phyloP scores from a whole-genome alignment of 768 basidiomycete genomes.

The Macrocybe gigantea region DNA sequence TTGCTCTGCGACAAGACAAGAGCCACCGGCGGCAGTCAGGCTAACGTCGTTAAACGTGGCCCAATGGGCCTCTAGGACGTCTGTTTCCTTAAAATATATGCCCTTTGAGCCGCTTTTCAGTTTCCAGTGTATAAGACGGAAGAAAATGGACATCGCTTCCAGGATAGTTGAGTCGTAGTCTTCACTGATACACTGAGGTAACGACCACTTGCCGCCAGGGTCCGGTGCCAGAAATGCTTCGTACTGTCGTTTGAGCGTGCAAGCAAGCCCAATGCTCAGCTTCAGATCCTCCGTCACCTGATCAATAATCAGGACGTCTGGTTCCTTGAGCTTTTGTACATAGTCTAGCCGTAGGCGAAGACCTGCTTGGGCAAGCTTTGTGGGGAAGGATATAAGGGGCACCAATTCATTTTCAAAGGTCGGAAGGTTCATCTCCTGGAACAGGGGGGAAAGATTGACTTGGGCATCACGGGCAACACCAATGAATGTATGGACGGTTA shows the following conservation, averaged over 20 bases:
- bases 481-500: conserved; percentile 83
- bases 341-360: conserved; percentile 87
- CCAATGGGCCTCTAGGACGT: conserved; percentile 96
- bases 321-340: conserved; percentile 82
- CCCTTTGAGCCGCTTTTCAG: conserved; percentile 88
- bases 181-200: conserved; percentile 83
- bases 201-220: conserved; percentile 79
- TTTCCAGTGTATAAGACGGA: conserved; percentile 93
- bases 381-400: conserved; percentile 93
- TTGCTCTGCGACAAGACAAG: conserved; percentile 89
- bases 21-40: conserved; percentile 80
- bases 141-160: conserved; percentile 84
- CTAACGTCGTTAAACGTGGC: conserved; percentile 92
- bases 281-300: conserved; percentile 93
- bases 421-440: conserved; percentile 87
- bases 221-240: conserved; percentile 88
- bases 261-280: conserved; percentile 85
- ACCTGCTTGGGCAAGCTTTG: conserved; percentile 87
- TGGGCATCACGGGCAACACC: conserved; percentile 83
- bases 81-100: conserved; percentile 96
- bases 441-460: conserved; percentile 68
- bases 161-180: conserved; percentile 89
- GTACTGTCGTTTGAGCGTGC: conserved; percentile 93
- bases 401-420: conserved; percentile 86
- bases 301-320: conserved; percentile 86